These are phyloP conservation scores for Curvularia verruculosa DNA, from an alignment of 2,329 filamentous ascomycete species.

Conservation along the genomic window DNA sequence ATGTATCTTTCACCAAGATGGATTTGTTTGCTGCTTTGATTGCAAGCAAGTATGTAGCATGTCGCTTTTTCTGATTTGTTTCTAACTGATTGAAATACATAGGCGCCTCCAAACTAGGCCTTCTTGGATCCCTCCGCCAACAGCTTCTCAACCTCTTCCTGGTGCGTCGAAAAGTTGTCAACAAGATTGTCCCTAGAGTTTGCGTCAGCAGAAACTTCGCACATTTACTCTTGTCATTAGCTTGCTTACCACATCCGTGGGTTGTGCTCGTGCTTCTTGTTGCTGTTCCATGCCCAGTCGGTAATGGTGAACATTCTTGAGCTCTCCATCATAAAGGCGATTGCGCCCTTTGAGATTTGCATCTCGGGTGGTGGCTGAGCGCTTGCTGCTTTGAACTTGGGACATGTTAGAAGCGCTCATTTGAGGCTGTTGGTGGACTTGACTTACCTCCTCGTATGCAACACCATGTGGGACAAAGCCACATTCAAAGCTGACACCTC, in stretches of 20 bases:
- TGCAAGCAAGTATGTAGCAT: not conserved
- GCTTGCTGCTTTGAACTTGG: slow-evolving; percentile 59
- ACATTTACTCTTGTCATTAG: not conserved
- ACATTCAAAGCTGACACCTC: slow-evolving; percentile 69
- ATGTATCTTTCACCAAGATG: not conserved
- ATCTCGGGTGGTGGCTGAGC: slow-evolving; percentile 52
- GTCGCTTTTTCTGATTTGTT: not conserved
- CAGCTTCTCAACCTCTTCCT: slow-evolving; percentile 56
- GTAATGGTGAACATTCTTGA: slow-evolving; percentile 45
- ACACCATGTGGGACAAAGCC: slow-evolving; percentile 71
- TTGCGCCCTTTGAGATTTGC: slow-evolving; percentile 57
- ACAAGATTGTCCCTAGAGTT: slow-evolving; percentile 54
- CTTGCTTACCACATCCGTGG: slow-evolving; percentile 54
- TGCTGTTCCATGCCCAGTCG: slow-evolving; percentile 45
- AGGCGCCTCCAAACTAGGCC: slow-evolving; percentile 9
- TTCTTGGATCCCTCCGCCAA: slow-evolving; percentile 45
- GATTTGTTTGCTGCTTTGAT: too few species aligned
- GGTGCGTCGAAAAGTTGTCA: slow-evolving; percentile 58
- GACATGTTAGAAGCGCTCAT: not conserved
- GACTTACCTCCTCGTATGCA: slow-evolving; percentile 57
- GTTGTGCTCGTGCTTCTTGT: slow-evolving; percentile 57
- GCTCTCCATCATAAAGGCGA: slow-evolving; percentile 70
- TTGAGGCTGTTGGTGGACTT: not conserved
- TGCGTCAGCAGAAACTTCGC: slow-evolving; percentile 9
- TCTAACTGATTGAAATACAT: not conserved